These are phyloP conservation scores for Cercospora nicotianae DNA, from an alignment of 2,329 filamentous ascomycete species.

Conservation along the genomic window DNA sequence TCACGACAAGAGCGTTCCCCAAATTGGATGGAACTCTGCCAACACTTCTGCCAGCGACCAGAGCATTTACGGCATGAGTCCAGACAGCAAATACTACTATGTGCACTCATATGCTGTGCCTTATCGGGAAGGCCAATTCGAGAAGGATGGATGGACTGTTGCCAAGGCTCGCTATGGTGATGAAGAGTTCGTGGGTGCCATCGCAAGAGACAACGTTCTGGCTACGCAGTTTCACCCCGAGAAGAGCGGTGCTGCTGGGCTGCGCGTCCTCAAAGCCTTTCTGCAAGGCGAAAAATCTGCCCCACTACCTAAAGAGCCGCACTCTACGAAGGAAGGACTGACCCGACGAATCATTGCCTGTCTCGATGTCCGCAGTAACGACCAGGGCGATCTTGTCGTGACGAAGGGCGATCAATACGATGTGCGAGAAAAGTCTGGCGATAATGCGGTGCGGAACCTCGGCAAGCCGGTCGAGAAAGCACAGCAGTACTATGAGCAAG, in stretches of 20 bases:
- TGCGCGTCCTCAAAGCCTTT: constrained; percentile 82
- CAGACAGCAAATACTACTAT: constrained; percentile 95
- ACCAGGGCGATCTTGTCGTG: constrained; percentile 90
- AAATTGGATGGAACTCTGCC: constrained; percentile 98
- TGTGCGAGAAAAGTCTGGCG: constrained; percentile 78
- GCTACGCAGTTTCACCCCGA: constrained; percentile 97
- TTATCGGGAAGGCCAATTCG: constrained; percentile 71
- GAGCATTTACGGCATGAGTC: constrained; percentile 74
- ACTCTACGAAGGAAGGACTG: constrained; percentile 62
- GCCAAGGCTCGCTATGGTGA: constrained; percentile 84
- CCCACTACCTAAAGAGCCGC: constrained; percentile 48
- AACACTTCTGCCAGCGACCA: constrained; percentile 56
- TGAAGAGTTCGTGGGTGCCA: constrained; percentile 87
- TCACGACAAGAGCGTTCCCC: constrained; percentile 82
- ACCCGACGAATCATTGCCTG: constrained; percentile 95
- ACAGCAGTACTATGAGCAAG: constrained; percentile 89
- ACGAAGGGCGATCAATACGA: constrained; percentile 99
- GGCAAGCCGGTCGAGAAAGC: constrained; percentile 97
- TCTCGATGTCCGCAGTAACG: constrained; percentile 91
- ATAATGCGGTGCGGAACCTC: constrained; percentile 76
- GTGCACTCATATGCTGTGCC: constrained; percentile 91
- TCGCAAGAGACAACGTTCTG: constrained; percentile 81
- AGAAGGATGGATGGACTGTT: constrained; percentile 84
- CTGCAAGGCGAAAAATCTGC: constrained; percentile 67
- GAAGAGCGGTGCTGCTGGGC: constrained; percentile 87